Percentiles rank a stretch among this genome's conserved stretches.
These are phyloP conservation scores for Vitellaria paradoxa DNA, from an alignment of 179 eudicot species.

Conservation along the genomic window DNA sequence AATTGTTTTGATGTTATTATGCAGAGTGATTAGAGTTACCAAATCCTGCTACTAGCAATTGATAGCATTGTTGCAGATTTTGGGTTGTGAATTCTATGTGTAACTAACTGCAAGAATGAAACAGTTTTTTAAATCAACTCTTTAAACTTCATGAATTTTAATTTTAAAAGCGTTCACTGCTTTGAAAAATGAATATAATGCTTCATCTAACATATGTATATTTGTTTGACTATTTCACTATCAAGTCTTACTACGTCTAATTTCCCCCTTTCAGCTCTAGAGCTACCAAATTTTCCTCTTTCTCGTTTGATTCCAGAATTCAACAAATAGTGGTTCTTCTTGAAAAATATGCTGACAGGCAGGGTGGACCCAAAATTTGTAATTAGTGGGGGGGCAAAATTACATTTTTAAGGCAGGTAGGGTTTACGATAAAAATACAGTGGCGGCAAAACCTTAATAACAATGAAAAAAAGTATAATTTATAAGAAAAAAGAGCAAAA, in stretches of 20 bases:
- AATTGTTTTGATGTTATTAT: background rate
- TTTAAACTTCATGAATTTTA: background rate
- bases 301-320: background rate
- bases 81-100: background rate
- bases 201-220: background rate
- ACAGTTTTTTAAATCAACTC: background rate
- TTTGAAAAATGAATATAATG: too few relatives aligned
- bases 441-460: too few relatives aligned
- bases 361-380: too few relatives aligned
- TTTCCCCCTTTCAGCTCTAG: background rate
- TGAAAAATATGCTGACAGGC: background rate
- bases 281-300: background rate
- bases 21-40: background rate
- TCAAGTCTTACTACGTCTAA: background rate
- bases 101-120: background rate
- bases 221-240: background rate
- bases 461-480: too few relatives aligned
- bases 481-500: too few relatives aligned
- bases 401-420: too few relatives aligned
- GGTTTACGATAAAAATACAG: too few relatives aligned
- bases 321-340: slow-evolving; percentile 7
- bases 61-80: background rate
- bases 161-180: background rate
- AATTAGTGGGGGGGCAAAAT: too few relatives aligned
- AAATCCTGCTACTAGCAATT: background rate